Percentiles rank a stretch among this genome's conserved stretches.
phyloP scores from a whole-genome alignment of 2,329 filamentous ascomycete genomes.

The Aureobasidium sp. region DNA sequence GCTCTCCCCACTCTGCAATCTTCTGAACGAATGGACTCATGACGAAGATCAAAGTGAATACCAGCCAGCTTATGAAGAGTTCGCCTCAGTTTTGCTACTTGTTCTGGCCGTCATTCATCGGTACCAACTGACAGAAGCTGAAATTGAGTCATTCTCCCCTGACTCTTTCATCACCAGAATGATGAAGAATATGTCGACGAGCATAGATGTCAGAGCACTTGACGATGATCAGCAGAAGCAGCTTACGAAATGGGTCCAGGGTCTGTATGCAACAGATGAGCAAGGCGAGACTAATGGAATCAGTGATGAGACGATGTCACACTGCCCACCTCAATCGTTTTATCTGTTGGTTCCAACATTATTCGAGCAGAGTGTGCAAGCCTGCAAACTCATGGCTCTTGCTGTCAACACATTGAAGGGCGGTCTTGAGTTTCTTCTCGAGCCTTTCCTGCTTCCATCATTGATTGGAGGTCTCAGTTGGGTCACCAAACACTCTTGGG shows the following conservation, averaged over 20 bases:
- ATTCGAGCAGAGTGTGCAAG: slow-evolving; percentile 66
- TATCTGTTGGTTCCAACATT: slow-evolving; percentile 69
- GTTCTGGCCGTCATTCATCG: slow-evolving; percentile 68
- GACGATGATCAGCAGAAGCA: slow-evolving; percentile 57
- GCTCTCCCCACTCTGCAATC: slow-evolving; percentile 62
- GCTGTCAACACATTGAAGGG: slow-evolving; percentile 62
- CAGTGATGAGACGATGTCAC: slow-evolving; percentile 71
- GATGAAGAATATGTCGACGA: slow-evolving; percentile 51
- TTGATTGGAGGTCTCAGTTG: slow-evolving; percentile 66
- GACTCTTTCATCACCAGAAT: slow-evolving; percentile 64
- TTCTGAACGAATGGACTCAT: slow-evolving; percentile 72
- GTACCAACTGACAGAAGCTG: slow-evolving; percentile 56
- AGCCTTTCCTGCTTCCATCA: slow-evolving; percentile 72
- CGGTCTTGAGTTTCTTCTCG: slow-evolving; percentile 71
- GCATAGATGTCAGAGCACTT: slow-evolving; percentile 51
- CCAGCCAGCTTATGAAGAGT: slow-evolving; percentile 80
- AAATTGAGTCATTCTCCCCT: slow-evolving; percentile 52
- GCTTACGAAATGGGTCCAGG: slow-evolving; percentile 66
- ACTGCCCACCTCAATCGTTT: slow-evolving; percentile 74
- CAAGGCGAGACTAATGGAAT: slow-evolving; percentile 51
- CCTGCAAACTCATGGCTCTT: slow-evolving; percentile 56
- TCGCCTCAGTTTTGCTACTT: slow-evolving; percentile 66
- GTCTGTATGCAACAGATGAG: slow-evolving; percentile 63
- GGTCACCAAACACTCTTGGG: slow-evolving; percentile 61
- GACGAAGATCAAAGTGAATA: slow-evolving; percentile 78